phyloP scores from a whole-genome alignment of 108 stramenopile species.

The Skeletonema menzelii region DNA sequence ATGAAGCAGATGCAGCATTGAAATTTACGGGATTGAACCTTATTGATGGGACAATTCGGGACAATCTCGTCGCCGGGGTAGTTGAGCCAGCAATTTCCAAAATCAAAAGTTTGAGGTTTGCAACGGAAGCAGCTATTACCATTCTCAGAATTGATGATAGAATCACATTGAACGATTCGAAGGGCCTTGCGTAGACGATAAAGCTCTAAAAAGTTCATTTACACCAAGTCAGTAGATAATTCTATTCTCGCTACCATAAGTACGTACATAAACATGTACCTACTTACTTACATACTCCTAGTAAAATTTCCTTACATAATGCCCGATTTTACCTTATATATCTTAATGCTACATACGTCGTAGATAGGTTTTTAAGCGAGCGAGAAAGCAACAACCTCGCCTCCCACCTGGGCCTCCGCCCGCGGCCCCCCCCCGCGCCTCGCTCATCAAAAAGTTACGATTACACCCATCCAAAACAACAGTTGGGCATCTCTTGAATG shows the following conservation, averaged over 20 bases:
- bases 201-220: not conserved
- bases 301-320: too few relatives aligned
- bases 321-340: too few relatives aligned
- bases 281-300: too few relatives aligned
- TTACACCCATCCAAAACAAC: not conserved
- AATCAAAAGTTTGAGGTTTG: constrained; percentile 98
- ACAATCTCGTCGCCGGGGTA: constrained; percentile 95
- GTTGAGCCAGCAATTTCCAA: constrained; percentile 99
- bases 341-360: too few relatives aligned
- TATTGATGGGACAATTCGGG: constrained; percentile 81
- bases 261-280: too few relatives aligned
- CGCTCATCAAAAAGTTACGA: too few relatives aligned
- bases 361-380: too few relatives aligned
- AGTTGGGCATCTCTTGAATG: not conserved
- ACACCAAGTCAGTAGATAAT: too few relatives aligned
- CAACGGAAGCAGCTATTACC: constrained; percentile 99
- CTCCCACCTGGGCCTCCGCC: too few relatives aligned
- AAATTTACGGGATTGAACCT: constrained; percentile 93
- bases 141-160: constrained; percentile 98
- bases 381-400: too few relatives aligned
- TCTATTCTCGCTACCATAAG: too few relatives aligned
- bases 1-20: constrained; percentile 40
- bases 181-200: not conserved
- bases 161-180: constrained; percentile 57
- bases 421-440: too few relatives aligned